A percentile compares a stretch with the other conserved stretches of the same genome.
Evolutionary conservation across 2,329 filamentous ascomycete genomes (phyloP).

Genomic region (Aspergillus fischeri): DNA sequence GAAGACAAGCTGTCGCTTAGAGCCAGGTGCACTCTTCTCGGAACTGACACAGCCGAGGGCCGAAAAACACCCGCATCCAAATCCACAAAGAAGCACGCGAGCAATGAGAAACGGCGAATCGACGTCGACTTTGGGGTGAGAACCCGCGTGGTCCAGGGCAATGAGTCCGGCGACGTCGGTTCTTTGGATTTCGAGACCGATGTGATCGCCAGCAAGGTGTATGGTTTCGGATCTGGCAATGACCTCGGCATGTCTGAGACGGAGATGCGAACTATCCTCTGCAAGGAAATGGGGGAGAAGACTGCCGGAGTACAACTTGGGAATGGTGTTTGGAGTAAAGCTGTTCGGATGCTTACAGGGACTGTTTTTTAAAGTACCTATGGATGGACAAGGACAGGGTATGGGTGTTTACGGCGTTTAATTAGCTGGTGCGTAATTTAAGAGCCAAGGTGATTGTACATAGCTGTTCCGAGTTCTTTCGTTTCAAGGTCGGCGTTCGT

Average conservation of each 20-base stretch:
- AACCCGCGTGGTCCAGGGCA: constrained; percentile 19
- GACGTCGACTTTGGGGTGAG: constrained; percentile 40
- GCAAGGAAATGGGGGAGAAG: constrained; percentile 19
- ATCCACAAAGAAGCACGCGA: constrained; percentile 3
- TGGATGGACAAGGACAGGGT: neutral
- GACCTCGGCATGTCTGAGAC: constrained; percentile 28
- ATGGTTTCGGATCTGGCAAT: constrained; percentile 33
- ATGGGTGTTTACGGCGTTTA: neutral
- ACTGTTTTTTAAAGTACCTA: constrained; percentile 27
- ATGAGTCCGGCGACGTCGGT: constrained; percentile 19
- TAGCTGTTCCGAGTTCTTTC: neutral
- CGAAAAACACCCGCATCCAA: constrained; percentile 9
- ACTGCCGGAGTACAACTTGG: constrained; percentile 26
- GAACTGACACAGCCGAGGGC: constrained; percentile 12
- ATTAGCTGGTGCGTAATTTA: constrained; percentile 2
- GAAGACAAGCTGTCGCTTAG: constrained; percentile 26
- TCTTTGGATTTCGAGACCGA: constrained; percentile 35
- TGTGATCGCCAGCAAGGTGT: constrained; percentile 37
- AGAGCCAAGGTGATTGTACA: neutral
- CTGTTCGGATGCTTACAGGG: constrained; percentile 32
- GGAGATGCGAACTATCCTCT: constrained; percentile 35
- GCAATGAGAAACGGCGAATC: constrained; percentile 22
- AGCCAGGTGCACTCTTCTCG: constrained; percentile 38
- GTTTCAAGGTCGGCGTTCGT: constrained; percentile 5
- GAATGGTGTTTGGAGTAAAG: constrained; percentile 38